Percentiles rank a stretch among this genome's conserved stretches.
These are phyloP conservation scores for Borovskyia barvae DNA, from an alignment of 208 protist genomes.

Conservation along the genomic window DNA sequence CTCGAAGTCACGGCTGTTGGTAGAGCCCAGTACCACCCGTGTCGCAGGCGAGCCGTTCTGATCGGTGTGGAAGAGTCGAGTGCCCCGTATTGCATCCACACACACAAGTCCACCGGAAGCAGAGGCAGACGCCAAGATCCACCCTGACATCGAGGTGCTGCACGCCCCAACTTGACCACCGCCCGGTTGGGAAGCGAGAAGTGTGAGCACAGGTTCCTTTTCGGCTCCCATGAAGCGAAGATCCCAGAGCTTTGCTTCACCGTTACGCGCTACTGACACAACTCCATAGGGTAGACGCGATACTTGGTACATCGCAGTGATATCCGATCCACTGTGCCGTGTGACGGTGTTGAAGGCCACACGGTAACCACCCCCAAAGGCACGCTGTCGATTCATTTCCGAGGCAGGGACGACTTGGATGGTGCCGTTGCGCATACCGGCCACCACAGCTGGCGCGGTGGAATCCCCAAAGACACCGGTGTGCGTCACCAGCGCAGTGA, in stretches of 20 bases:
- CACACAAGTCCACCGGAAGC: slow-evolving; percentile 24
- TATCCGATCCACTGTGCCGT: slow-evolving; percentile 29
- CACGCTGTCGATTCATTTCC: not conserved
- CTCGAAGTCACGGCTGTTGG: slow-evolving; percentile 7
- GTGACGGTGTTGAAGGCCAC: slow-evolving; percentile 21
- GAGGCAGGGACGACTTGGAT: slow-evolving; percentile 29
- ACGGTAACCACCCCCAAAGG: not conserved
- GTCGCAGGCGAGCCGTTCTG: slow-evolving; percentile 17
- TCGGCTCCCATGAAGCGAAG: slow-evolving; percentile 31
- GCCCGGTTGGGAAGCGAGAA: slow-evolving; percentile 13
- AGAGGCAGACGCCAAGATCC: slow-evolving; percentile 14
- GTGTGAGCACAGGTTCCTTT: slow-evolving; percentile 32
- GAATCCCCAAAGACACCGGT: slow-evolving; percentile 8
- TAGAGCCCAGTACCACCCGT: slow-evolving; percentile 6
- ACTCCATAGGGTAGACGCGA: slow-evolving; percentile 34
- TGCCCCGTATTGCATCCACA: slow-evolving; percentile 20
- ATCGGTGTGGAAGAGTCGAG: slow-evolving; percentile 14
- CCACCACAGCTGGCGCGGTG: not conserved
- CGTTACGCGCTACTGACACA: slow-evolving; percentile 51
- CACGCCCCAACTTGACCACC: slow-evolving; percentile 20
- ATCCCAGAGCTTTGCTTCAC: slow-evolving; percentile 70
- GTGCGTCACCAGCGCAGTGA: slow-evolving; percentile 14
- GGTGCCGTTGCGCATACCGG: slow-evolving; percentile 58
- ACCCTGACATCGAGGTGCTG: slow-evolving; percentile 3
- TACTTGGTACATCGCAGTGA: slow-evolving; percentile 32